Conservation (phyloP, 345 rosid species). For the Punica granatum region DNA sequence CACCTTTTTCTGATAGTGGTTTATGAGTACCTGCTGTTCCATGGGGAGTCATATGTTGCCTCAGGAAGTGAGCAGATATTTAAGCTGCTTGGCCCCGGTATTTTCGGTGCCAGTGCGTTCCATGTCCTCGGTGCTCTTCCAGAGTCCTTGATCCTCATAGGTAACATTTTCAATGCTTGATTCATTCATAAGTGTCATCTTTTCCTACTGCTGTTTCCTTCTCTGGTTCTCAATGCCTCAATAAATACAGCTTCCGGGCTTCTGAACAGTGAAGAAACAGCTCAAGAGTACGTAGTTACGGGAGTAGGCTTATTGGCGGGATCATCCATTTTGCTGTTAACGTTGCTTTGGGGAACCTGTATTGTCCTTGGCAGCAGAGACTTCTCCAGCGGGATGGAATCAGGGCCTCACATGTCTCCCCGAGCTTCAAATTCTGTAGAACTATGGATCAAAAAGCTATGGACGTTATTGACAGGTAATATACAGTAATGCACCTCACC, state of each 20-base stretch:
- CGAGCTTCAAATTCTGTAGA: background rate
- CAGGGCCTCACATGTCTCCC: background rate
- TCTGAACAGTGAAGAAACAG: constrained; percentile 26
- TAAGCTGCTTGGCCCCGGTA: constrained; percentile 25
- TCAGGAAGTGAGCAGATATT: constrained; percentile 19
- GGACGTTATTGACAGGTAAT: background rate
- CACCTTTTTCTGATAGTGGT: constrained; percentile 19
- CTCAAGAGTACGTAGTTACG: constrained; percentile 32
- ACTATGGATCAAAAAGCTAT: background rate
- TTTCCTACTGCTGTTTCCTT: background rate
- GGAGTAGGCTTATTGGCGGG: constrained; percentile 46
- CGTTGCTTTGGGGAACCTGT: constrained; percentile 44
- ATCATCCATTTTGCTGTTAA: constrained; percentile 37
- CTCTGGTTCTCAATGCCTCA: background rate
- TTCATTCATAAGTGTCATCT: background rate
- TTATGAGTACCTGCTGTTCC: constrained; percentile 23
- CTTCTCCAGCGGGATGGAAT: constrained; percentile 3
- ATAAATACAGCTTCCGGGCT: constrained; percentile 33
- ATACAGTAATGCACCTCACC: background rate
- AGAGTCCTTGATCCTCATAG: constrained; percentile 24
- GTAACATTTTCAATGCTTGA: constrained; percentile 6
- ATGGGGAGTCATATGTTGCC: constrained; percentile 22
- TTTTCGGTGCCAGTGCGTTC: constrained; percentile 22
- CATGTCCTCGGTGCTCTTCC: constrained; percentile 26
- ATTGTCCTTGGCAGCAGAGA: constrained; percentile 22